phyloP scores from a whole-genome alignment of 345 rosid species.

The Noccaea caerulescens region DNA sequence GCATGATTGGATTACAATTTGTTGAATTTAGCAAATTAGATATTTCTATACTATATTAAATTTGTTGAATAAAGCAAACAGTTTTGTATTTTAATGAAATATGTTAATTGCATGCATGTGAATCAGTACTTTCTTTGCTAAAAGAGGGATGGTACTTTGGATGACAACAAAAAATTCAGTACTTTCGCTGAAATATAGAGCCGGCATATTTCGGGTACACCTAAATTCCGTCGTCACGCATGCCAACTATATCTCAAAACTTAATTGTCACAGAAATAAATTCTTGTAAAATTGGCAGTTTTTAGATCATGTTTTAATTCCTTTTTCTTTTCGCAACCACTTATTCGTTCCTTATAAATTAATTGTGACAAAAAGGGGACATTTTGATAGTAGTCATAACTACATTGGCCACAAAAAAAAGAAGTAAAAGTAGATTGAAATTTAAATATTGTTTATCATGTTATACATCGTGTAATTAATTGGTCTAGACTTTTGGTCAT shows the following conservation, averaged over 20 bases:
- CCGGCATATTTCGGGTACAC: constrained; percentile 23
- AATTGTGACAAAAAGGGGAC: no score
- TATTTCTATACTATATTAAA: background rate
- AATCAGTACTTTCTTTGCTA: constrained; percentile 3
- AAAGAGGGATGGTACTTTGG: constrained; percentile 6
- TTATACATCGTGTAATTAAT: background rate
- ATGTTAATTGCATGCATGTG: constrained; percentile 29
- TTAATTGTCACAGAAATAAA: background rate
- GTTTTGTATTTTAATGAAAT: background rate
- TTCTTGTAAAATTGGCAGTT: no score
- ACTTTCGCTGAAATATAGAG: constrained; percentile 7
- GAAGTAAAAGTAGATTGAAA: background rate
- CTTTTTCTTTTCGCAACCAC: background rate
- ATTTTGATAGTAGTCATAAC: background rate
- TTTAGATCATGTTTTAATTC: no score
- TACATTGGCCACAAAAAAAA: background rate
- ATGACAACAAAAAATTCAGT: constrained; percentile 7
- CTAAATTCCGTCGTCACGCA: background rate
- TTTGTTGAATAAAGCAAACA: background rate
- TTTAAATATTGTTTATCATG: background rate
- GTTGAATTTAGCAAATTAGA: background rate
- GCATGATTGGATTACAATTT: background rate
- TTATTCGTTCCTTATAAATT: background rate
- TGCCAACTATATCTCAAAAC: constrained; percentile 4
- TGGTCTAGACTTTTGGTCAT: constrained; percentile 4